Base-by-base conservation (phyloP, 495 filamentous ascomycete genomes). In the Talaromyces stipitatus region DNA sequence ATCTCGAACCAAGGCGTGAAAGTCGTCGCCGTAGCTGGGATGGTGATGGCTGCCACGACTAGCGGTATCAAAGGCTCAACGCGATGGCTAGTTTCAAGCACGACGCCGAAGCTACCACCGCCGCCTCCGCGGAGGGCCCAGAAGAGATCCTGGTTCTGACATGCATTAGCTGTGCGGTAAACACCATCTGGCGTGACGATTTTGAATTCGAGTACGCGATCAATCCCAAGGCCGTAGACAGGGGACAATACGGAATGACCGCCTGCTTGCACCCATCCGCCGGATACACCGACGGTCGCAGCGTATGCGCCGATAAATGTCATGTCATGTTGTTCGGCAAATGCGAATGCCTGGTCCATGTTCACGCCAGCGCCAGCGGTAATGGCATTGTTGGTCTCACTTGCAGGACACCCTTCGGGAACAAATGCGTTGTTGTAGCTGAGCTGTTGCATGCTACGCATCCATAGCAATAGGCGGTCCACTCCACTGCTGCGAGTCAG, bases 61-160 rank as follows among this genome's bases (percentile, higher is more conserved):
- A 76, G 61, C 2, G 73, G 71, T 20, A 69, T 1, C 38, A 43
- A 14, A 43, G 38, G 38, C 38, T 43, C 38, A 43, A 43, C 64
- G 14, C 73, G 72, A 38, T 77, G 57, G 0, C 79, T 80, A 41
- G 70, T 70, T 36, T 69, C 71, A 10, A 78, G 68, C 18, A 81
- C 72, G 16, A 82, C 69, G 9, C 78, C 81, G 57, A 80, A 82
- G 18, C 75, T 81, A 14, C 78, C 75, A 6, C 80, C 80, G 12
- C 81, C 81, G 3, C 81, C 81, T 20, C 81, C 81, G 8, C 81
- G 70, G 16, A 82, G 67, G 2, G 78, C 81, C 67, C 75, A 81
- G 55, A 68, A 82, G 12, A 82, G 69, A 55, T 81, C 76, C 24
- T 58, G 50, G 51, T 81, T 70, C 30, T 72, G 64, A n/a, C 61